phyloP scores from a whole-genome alignment of 2,329 filamentous ascomycete species.

The Beauveria caledonica region DNA sequence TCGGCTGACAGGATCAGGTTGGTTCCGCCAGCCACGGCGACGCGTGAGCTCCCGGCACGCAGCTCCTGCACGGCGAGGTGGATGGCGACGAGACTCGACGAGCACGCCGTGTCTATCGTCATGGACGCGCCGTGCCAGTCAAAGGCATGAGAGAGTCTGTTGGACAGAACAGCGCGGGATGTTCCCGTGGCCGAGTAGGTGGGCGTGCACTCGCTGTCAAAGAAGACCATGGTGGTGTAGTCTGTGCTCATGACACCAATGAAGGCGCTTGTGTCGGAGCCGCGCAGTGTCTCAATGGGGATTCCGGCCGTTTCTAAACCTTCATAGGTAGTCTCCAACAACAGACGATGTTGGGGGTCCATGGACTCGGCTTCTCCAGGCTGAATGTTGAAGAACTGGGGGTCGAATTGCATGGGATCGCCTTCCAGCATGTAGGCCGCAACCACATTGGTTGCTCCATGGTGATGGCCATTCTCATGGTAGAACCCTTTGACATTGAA shows the following conservation, averaged over 20 bases:
- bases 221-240: constrained; percentile 21
- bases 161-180: constrained; percentile 26
- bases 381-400: constrained; percentile 37
- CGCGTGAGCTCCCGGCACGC: constrained; percentile 31
- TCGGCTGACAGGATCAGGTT: constrained; percentile 13
- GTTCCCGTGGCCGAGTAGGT: constrained; percentile 6
- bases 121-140: constrained; percentile 42
- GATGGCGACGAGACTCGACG: constrained; percentile 38
- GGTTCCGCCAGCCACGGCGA: constrained; percentile 28
- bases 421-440: constrained; percentile 21
- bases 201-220: constrained; percentile 15
- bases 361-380: constrained; percentile 33
- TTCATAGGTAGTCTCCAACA: constrained; percentile 28
- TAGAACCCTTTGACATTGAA: constrained; percentile 17
- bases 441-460: constrained; percentile 18
- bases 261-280: constrained; percentile 14
- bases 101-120: constrained; percentile 42
- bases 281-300: neutral
- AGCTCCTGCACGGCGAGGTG: constrained; percentile 40
- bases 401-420: constrained; percentile 28
- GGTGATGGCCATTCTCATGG: constrained; percentile 17
- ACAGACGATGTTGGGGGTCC: constrained; percentile 23
- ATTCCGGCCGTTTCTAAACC: constrained; percentile 13
- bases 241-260: constrained; percentile 21
- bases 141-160: constrained; percentile 44